phyloP scores from a whole-genome alignment of 202 grass and related monocot genomes.

The Bolboschoenoplectus hybrid region DNA sequence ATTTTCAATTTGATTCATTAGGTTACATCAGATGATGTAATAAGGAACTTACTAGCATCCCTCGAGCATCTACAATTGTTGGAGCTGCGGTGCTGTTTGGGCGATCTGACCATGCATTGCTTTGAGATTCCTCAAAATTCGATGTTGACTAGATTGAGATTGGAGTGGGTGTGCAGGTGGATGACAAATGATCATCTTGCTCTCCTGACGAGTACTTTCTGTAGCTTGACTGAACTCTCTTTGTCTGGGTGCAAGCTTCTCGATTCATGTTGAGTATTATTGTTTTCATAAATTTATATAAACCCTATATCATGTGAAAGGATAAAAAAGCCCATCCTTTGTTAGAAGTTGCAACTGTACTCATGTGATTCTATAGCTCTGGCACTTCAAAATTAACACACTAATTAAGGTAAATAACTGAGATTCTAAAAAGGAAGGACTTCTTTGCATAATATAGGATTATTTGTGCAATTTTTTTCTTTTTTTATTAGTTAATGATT shows the following conservation, averaged over 20 bases:
- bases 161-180: conserved; percentile 74
- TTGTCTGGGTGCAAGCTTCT: conserved; percentile 83
- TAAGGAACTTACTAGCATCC: conserved; percentile 66
- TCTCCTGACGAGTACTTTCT: conserved; percentile 55
- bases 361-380: background rate
- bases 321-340: background rate
- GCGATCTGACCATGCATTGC: conserved; percentile 59
- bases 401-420: background rate
- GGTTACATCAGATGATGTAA: conserved; percentile 64
- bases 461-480: background rate
- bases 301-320: background rate
- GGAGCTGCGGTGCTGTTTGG: conserved; percentile 62
- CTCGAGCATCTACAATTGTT: conserved; percentile 55
- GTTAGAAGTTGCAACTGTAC: conserved; percentile 22
- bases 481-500: background rate
- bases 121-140: conserved; percentile 47
- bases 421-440: background rate
- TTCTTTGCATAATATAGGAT: background rate
- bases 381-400: background rate
- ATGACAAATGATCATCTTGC: conserved; percentile 74
- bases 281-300: conserved; percentile 11
- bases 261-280: conserved; percentile 63
- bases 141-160: conserved; percentile 55
- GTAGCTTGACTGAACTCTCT: conserved; percentile 63
- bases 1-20: conserved; percentile 35